These are phyloP conservation scores for Dysphania ambrosioides DNA, from an alignment of 148 eudicot genomes.

Conservation along the genomic window DNA sequence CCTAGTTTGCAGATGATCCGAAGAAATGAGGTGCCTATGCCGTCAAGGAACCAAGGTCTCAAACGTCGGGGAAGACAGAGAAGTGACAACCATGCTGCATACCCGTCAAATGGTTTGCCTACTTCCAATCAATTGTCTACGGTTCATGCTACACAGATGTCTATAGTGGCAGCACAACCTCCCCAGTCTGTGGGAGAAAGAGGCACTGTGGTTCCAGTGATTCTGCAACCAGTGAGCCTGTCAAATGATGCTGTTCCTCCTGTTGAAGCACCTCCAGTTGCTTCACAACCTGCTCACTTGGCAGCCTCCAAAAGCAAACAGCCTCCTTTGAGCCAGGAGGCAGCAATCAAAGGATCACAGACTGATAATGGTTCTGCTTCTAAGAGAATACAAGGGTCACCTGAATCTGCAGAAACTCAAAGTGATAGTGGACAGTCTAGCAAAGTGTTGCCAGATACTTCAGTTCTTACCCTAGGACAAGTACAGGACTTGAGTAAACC, in stretches of 20 bases:
- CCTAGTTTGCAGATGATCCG: slow-evolving; percentile 65
- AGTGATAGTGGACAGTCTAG: slow-evolving; percentile 27
- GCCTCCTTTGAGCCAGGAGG: slow-evolving; percentile 28
- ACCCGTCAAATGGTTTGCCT: slow-evolving; percentile 40
- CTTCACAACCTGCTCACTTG: slow-evolving; percentile 46
- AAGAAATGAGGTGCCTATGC: slow-evolving; percentile 53
- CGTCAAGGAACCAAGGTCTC: slow-evolving; percentile 29
- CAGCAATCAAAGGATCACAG: slow-evolving; percentile 14
- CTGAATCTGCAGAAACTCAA: slow-evolving; percentile 32
- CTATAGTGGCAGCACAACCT: slow-evolving; percentile 35
- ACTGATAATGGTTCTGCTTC: slow-evolving; percentile 34
- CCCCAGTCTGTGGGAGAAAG: slow-evolving; percentile 50
- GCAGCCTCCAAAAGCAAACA: slow-evolving; percentile 39
- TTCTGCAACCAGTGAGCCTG: slow-evolving; percentile 49
- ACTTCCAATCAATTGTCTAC: slow-evolving; percentile 30
- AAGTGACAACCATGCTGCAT: slow-evolving; percentile 29
- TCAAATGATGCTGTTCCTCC: slow-evolving; percentile 42
- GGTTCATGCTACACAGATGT: slow-evolving; percentile 31
- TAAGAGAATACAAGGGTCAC: slow-evolving; percentile 26
- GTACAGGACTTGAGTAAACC: slow-evolving; percentile 48
- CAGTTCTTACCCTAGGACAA: slow-evolving; percentile 30
- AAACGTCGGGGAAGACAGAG: slow-evolving; percentile 36
- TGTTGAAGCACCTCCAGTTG: slow-evolving; percentile 36
- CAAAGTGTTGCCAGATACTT: slow-evolving; percentile 26
- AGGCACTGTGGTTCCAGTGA: slow-evolving; percentile 68